Evolutionary conservation across 1,284 basidiomycete species (phyloP), one percentile per base, ranked within the genome.

Genomic region (Austroboletus olivaceoglutinosus): DNA sequence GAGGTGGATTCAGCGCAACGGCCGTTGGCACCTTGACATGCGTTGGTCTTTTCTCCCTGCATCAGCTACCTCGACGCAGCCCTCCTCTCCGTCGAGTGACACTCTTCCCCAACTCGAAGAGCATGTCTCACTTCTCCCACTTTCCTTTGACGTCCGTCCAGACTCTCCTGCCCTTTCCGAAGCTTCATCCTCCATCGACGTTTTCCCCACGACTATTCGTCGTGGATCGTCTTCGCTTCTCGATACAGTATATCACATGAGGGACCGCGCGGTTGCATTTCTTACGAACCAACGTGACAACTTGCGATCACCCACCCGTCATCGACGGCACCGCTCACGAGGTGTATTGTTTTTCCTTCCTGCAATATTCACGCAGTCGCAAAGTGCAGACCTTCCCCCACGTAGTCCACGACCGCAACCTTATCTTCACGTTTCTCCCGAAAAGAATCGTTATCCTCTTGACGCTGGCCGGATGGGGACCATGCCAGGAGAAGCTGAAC

Each of bases 311-410:
- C 73, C 75, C 54, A 57, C 73, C 51, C 73, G 73, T 38, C 68
- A 73, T 38, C 72, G 78, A 52, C 73, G 78, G 39, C 76, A 74
- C 31, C 73, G 76, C 30, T 75, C 76, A 45, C 76, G 83, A 34
- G 83, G 85, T 29, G 80, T 89, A 31, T 70, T 91, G 48, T 90
- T 89, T 71, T 90, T 91, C 76, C 77, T 91, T 42, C 89, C 88
- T 31, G 86, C 89, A n/a, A 84, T 89, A 58, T 85, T 89, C 64
- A 76, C 83, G 3, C 73, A 78, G 47, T 68, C 76, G 3, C 74
- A 74, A 39, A 76, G 78, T 53, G 68, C 80, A 47, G 79, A 84
- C 56, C 64, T 77, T 25, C 45, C 53, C 46, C 57, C 58, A 62
- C 58, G 69, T 15, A 69, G 65, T 23, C 67, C 66, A 11, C 67